A percentile compares a stretch with the other conserved stretches of the same genome.
Conservation (phyloP, 139 green algal species). For the Coelastrella sp. region DNA sequence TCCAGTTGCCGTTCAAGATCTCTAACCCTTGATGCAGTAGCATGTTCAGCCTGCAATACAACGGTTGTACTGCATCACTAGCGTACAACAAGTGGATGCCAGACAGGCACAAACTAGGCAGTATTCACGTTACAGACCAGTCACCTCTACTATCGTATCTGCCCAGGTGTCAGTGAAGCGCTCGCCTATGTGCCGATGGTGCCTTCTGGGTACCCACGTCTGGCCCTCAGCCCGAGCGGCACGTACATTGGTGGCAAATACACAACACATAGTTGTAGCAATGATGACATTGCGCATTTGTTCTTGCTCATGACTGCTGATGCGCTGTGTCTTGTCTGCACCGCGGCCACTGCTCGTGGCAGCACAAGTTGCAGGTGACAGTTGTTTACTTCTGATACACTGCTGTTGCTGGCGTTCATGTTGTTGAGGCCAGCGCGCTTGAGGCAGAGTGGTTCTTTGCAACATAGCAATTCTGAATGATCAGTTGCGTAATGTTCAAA, state of each 20-base stretch:
- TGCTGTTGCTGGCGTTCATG: too few species aligned
- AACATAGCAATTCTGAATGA: too few species aligned
- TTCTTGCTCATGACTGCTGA: too few species aligned
- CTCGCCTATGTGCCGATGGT: conserved; percentile 63
- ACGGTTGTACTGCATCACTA: neutral
- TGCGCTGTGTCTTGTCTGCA: too few species aligned
- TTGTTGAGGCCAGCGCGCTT: too few species aligned
- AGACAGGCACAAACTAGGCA: neutral
- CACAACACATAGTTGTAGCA: conserved; percentile 21
- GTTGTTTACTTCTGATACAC: too few species aligned
- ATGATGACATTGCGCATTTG: conserved; percentile 6
- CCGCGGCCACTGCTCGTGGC: too few species aligned
- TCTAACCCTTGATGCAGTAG: neutral
- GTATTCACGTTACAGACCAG: too few species aligned
- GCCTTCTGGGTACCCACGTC: conserved; percentile 63
- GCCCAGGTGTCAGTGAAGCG: conserved; percentile 61
- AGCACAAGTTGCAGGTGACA: too few species aligned
- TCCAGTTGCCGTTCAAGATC: conserved; percentile 40
- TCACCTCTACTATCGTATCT: conserved; percentile 58
- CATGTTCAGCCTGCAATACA: conserved; percentile 38
- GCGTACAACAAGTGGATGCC: neutral
- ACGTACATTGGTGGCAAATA: conserved; percentile 30
- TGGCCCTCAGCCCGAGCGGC: conserved; percentile 22
- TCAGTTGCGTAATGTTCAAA: too few species aligned
- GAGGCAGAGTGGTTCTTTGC: too few species aligned